Percentiles rank a stretch among this genome's conserved stretches.
These are phyloP conservation scores for Podaxis sp. DNA, from an alignment of 768 basidiomycete species.

Conservation along the genomic window DNA sequence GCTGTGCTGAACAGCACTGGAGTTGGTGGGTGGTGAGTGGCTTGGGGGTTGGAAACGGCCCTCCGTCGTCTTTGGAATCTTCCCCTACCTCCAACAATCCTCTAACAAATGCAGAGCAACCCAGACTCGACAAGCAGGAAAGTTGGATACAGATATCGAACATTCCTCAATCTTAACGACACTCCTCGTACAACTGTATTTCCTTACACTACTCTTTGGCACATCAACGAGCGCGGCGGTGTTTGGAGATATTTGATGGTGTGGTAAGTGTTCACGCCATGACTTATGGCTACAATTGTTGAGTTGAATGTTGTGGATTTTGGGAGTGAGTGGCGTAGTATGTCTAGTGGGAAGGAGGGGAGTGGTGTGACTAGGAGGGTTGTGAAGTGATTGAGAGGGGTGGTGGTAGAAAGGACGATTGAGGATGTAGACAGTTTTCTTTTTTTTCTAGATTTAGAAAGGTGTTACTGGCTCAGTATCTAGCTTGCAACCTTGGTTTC, in stretches of 20 bases:
- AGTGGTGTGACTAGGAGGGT: slow-evolving; percentile 68
- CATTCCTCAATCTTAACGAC: slow-evolving; percentile 50
- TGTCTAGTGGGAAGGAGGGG: no score
- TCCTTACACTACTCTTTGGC: slow-evolving; percentile 61
- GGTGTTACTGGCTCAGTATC: no score
- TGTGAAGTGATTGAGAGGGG: slow-evolving; percentile 34
- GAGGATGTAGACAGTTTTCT: no score
- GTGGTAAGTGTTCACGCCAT: slow-evolving; percentile 98
- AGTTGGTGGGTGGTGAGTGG: slow-evolving; percentile 44
- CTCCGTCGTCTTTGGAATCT: slow-evolving; percentile 45
- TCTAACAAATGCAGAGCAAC: neutral
- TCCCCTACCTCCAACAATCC: neutral
- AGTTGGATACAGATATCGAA: slow-evolving; percentile 33
- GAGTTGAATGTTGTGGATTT: slow-evolving; percentile 72
- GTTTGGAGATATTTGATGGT: slow-evolving; percentile 91
- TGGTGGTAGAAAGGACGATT: neutral
- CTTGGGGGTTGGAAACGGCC: slow-evolving; percentile 81
- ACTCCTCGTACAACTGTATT: slow-evolving; percentile 71
- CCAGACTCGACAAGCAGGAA: neutral
- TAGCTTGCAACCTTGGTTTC: no score
- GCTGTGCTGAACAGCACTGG: slow-evolving; percentile 80
- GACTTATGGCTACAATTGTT: slow-evolving; percentile 81
- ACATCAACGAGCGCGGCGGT: slow-evolving; percentile 73
- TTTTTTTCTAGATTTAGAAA: no score
- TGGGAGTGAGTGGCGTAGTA: no score